Evolutionary conservation across 441 rosid species (phyloP).

Genomic region (Erodium texanum): DNA sequence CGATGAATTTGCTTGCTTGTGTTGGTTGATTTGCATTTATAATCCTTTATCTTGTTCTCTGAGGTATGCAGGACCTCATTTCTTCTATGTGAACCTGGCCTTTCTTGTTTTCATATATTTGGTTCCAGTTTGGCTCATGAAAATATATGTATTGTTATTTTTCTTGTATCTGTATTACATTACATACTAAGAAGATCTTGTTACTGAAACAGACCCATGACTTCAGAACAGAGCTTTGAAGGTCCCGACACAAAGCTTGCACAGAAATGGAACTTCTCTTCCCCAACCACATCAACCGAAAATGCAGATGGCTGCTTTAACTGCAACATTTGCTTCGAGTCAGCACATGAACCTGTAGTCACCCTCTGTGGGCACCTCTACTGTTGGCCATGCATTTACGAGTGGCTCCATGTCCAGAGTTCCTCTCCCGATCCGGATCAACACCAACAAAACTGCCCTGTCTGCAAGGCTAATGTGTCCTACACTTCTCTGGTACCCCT

Average conservation of each 20-base stretch:
- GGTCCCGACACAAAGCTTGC: conserved; percentile 19
- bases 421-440: conserved; percentile 27
- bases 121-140: too few species aligned
- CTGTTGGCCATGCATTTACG: conserved; percentile 64
- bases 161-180: too few species aligned
- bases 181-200: too few species aligned
- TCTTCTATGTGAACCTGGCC: too few species aligned
- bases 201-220: too few species aligned
- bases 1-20: too few species aligned
- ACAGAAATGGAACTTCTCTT: conserved; percentile 30
- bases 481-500: conserved; percentile 46
- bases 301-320: conserved; percentile 35
- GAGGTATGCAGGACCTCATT: too few species aligned
- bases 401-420: conserved; percentile 59
- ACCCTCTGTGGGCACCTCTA: conserved; percentile 62
- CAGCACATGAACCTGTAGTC: conserved; percentile 51
- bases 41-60: too few species aligned
- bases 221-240: conserved; percentile 2
- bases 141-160: too few species aligned
- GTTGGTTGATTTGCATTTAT: too few species aligned
- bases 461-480: conserved; percentile 63
- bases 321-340: conserved; percentile 62
- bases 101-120: too few species aligned
- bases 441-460: conserved; percentile 77
- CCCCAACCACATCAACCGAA: conserved; percentile 20